phyloP scores from a whole-genome alignment of 2,329 filamentous ascomycete species.

The Diaporthe eres region DNA sequence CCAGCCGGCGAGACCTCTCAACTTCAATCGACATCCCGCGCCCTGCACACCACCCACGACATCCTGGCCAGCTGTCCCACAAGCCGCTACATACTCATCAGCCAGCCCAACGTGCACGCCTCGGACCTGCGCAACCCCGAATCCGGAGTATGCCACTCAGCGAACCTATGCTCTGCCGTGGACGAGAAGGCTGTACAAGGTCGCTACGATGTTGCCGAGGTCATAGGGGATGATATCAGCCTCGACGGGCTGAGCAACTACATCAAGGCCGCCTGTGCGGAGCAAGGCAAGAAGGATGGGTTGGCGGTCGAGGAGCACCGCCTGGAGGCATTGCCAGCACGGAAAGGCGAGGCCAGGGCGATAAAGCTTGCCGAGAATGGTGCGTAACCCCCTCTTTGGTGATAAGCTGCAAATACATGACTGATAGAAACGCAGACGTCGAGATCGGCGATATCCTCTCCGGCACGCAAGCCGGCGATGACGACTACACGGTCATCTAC shows the following conservation, averaged over 20 bases:
- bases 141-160: conserved; percentile 63
- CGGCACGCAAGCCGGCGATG: conserved; percentile 52
- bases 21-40: conserved; percentile 64
- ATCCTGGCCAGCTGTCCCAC: conserved; percentile 79
- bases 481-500: conserved; percentile 82
- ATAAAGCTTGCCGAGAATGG: conserved; percentile 63
- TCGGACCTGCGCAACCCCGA: conserved; percentile 72
- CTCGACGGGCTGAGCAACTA: conserved; percentile 48
- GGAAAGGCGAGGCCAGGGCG: conserved; percentile 58
- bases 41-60: conserved; percentile 59
- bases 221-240: conserved; percentile 65
- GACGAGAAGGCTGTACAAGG: conserved; percentile 51
- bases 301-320: conserved; percentile 57
- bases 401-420: conserved; percentile 43
- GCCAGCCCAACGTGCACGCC: conserved; percentile 81
- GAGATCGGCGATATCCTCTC: conserved; percentile 63
- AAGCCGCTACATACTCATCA: conserved; percentile 81
- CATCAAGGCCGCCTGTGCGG: conserved; percentile 62
- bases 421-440: conserved; percentile 56
- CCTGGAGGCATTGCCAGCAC: conserved; percentile 57
- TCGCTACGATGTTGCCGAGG: conserved; percentile 68
- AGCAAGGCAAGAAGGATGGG: conserved; percentile 51
- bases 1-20: conserved; percentile 53
- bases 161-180: conserved; percentile 64
- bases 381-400: conserved; percentile 48